Conservation (phyloP, 805 yeast species). For the Wickerhamomyces bovis region DNA sequence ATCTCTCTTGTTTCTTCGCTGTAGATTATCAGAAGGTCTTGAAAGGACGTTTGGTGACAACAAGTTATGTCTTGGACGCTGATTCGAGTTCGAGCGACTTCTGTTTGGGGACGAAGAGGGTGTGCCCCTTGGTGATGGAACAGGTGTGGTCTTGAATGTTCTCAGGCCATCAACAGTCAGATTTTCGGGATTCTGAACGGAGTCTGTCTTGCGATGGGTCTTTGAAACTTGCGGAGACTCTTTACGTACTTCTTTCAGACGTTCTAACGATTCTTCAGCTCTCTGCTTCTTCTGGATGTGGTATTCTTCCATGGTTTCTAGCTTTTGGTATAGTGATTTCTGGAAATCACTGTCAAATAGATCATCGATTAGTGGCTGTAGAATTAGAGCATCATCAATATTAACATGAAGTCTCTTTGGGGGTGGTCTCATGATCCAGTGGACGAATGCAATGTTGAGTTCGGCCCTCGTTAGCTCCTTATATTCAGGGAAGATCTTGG, state of each 20-base stretch:
- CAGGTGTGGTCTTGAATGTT: constrained; percentile 21
- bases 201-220: background rate
- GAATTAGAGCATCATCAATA: constrained; percentile 5
- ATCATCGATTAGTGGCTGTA: constrained; percentile 11
- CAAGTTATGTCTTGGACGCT: constrained; percentile 1
- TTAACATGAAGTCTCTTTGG: constrained; percentile 8
- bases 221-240: constrained; percentile 2
- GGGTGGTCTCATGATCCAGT: constrained; percentile 22
- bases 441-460: constrained; percentile 19
- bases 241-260: constrained; percentile 8
- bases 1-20: constrained; percentile 15
- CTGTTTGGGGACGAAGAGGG: constrained; percentile 16
- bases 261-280: constrained; percentile 11
- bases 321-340: constrained; percentile 7
- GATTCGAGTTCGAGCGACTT: constrained; percentile 13
- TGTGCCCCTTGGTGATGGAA: constrained; percentile 12
- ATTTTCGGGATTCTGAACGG: background rate
- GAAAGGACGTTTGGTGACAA: constrained; percentile 6
- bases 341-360: constrained; percentile 9
- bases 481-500: constrained; percentile 2
- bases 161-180: constrained; percentile 16
- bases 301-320: constrained; percentile 12
- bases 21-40: constrained; percentile 17
- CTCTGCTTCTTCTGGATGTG: constrained; percentile 14
- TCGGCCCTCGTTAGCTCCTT: constrained; percentile 3